These are phyloP conservation scores for Abortiporus biennis DNA, from an alignment of 1,284 basidiomycete genomes.

Conservation along the genomic window DNA sequence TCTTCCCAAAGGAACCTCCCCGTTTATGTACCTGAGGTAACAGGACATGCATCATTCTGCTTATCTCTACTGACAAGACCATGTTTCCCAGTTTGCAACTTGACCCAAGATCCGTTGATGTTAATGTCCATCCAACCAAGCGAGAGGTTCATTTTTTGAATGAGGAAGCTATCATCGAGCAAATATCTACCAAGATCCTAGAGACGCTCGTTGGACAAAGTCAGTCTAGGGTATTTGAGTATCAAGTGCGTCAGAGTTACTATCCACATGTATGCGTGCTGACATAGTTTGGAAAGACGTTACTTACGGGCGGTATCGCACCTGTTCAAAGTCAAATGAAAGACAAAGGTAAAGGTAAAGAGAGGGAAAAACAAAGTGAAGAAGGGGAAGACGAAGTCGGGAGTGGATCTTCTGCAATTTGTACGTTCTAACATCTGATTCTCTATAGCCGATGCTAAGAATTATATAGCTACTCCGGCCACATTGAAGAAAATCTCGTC, in stretches of 20 bases:
- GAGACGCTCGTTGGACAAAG: slow-evolving; percentile 61
- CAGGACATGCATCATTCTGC: not conserved
- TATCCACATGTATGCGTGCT: too few species aligned
- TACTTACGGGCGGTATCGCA: slow-evolving; percentile 49
- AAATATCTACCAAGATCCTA: slow-evolving; percentile 72
- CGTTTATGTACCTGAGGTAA: slow-evolving; percentile 91
- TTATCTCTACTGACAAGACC: not conserved
- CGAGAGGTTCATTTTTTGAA: slow-evolving; percentile 94
- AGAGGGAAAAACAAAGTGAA: slow-evolving; percentile 26
- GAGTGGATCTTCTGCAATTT: slow-evolving; percentile 5
- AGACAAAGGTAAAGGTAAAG: slow-evolving; percentile 41
- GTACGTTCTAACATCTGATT: slow-evolving; percentile 1
- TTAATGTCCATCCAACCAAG: slow-evolving; percentile 98
- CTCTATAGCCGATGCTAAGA: too few species aligned
- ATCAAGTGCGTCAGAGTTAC: too few species aligned
- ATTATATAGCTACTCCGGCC: slow-evolving; percentile 14
- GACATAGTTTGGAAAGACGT: too few species aligned
- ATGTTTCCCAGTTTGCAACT: slow-evolving; percentile 59
- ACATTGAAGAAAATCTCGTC: slow-evolving; percentile 49
- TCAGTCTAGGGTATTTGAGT: slow-evolving; percentile 71
- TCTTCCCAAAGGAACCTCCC: slow-evolving; percentile 87
- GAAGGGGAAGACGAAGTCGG: slow-evolving; percentile 23
- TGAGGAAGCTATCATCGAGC: slow-evolving; percentile 85
- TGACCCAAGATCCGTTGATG: slow-evolving; percentile 86
- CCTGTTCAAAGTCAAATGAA: slow-evolving; percentile 29